Percentiles rank a stretch among this genome's conserved stretches.
phyloP scores from a whole-genome alignment of 2,329 filamentous ascomycete genomes.

The Trichoderma asperellum region DNA sequence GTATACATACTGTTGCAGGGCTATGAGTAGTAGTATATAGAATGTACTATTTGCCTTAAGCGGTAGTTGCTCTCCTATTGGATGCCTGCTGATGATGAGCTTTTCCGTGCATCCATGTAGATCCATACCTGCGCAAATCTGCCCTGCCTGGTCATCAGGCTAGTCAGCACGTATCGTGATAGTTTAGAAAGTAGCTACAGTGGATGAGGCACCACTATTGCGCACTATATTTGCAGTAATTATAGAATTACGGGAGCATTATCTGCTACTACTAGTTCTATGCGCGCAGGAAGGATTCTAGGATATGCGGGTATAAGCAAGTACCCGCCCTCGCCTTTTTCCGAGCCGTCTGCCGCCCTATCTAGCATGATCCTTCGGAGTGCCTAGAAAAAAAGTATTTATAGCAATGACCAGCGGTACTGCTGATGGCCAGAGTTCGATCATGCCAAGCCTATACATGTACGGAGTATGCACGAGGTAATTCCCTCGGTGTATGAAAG shows the following conservation, averaged over 20 bases:
- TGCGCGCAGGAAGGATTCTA: not conserved
- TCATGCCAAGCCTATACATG: not conserved
- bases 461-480: not conserved
- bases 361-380: not conserved
- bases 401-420: not conserved
- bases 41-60: not conserved
- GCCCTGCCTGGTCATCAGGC: not conserved
- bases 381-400: not conserved
- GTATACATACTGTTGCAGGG: not conserved
- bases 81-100: not conserved
- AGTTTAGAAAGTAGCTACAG: not conserved
- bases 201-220: not conserved
- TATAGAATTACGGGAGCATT: not conserved
- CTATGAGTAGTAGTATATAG: not conserved
- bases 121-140: not conserved
- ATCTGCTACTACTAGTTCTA: not conserved
- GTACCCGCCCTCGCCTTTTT: not conserved
- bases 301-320: not conserved
- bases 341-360: not conserved
- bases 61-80: not conserved
- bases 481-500: not conserved
- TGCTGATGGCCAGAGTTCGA: not conserved
- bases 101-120: not conserved
- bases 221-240: not conserved
- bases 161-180: not conserved